Base-by-base conservation (phyloP, 2,329 filamentous ascomycete genomes). In the Cytospora mali region DNA sequence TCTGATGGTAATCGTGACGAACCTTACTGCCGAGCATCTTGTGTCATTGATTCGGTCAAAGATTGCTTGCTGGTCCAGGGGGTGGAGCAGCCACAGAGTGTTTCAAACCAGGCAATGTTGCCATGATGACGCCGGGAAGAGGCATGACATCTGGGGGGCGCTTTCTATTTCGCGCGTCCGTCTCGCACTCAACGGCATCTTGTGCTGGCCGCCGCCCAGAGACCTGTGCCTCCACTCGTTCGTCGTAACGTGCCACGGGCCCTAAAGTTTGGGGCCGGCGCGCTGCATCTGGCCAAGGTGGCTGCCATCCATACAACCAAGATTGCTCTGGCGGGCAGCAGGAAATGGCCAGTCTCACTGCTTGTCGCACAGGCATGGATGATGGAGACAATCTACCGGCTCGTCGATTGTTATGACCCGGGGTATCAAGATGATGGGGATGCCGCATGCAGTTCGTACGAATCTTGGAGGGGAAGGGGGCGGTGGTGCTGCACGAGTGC, bases 201-300 rank as follows among this genome's bases (percentile, higher is more conserved):
- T 48, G 27, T 33, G 53, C 27, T 46, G 53, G 48, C 46, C 28
- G 46, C 58, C 52, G 10, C 48, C 50, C 46, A 50, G 25, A 33
- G 35, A 25, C 48, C 29, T 29, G 27, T 51, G 23, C 58, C 62
- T 58, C 58, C 58, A 65, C 59, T 57, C 49, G 62, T 59, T 64
- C 58, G 52, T 62, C 23, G 62, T 42, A 59, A 60, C 55, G 62
- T 62, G 28, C 27, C 23, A 62, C 55, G 33, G 58, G 55, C 62
- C 62, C 55, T 58, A 64, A 61, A 54, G 59, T 33, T 61, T 58
- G 63, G 53, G 53, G 55, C 51, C 58, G 59, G 55, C 51, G 48
- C 53, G 35, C 25, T 65, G 62, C 52, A 54, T 65, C 52, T 60
- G 31, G 42, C 39, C 33, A 49, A 55, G 39, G 55, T 5, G 35